Evolutionary conservation across 2,329 filamentous ascomycete genomes (phyloP).

Genomic region (Neonectria faginata): DNA sequence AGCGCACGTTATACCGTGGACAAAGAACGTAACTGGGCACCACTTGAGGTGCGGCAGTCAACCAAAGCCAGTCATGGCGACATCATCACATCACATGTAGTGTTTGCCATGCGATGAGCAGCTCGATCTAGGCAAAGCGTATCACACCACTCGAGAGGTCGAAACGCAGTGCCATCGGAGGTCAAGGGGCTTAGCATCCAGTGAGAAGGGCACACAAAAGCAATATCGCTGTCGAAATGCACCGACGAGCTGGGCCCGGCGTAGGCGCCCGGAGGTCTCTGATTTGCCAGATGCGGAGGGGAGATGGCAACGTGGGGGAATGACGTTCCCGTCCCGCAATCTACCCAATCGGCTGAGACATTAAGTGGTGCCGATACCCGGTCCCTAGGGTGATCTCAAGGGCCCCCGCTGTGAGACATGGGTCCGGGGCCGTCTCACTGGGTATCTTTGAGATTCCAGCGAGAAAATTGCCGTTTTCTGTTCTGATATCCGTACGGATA

Average conservation of each 20-base stretch:
- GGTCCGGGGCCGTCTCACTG: constrained; percentile 37
- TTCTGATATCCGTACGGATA: background rate
- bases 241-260: constrained; percentile 45
- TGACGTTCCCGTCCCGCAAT: constrained; percentile 42
- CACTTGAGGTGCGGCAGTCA: constrained; percentile 24
- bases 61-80: constrained; percentile 30
- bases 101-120: constrained; percentile 30
- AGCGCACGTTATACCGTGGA: constrained; percentile 4
- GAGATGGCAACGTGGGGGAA: constrained; percentile 40
- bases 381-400: constrained; percentile 43
- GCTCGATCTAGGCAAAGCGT: background rate
- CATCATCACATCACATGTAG: constrained; percentile 40
- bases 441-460: constrained; percentile 20
- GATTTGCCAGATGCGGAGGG: constrained; percentile 38
- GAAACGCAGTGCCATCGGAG: constrained; percentile 13
- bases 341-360: constrained; percentile 42
- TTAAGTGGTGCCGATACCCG: constrained; percentile 36
- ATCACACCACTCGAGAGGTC: constrained; percentile 28
- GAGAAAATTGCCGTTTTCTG: constrained; percentile 22
- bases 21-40: constrained; percentile 22
- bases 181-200: constrained; percentile 17
- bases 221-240: constrained; percentile 38
- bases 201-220: constrained; percentile 27
- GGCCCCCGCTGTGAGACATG: constrained; percentile 45
- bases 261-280: constrained; percentile 37